These are phyloP conservation scores for Alternaria sp. DNA, from an alignment of 2,329 filamentous ascomycete genomes.

Conservation along the genomic window DNA sequence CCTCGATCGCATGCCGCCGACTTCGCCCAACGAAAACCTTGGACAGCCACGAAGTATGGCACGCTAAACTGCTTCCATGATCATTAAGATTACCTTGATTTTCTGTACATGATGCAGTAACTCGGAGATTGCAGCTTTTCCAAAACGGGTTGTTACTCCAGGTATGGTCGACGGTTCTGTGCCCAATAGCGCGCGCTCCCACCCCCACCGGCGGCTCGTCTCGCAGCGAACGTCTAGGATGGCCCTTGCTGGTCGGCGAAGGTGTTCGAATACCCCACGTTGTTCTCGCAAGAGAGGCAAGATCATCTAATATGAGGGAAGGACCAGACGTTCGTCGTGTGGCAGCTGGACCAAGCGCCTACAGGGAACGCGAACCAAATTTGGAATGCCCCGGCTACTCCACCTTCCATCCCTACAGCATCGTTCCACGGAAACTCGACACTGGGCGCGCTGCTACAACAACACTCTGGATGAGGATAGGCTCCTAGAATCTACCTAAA, in stretches of 20 bases:
- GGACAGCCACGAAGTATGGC: constrained; percentile 14
- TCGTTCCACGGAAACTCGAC: no score
- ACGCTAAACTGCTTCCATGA: constrained; percentile 22
- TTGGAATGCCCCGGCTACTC: no score
- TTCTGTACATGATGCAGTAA: not conserved
- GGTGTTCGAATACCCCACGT: not conserved
- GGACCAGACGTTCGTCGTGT: not conserved
- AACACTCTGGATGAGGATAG: no score
- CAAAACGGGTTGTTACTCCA: not conserved
- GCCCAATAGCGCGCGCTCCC: constrained; percentile 12
- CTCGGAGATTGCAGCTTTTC: not conserved
- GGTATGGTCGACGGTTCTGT: not conserved
- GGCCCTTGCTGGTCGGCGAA: not conserved
- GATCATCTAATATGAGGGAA: not conserved
- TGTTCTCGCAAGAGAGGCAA: not conserved
- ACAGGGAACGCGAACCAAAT: not conserved
- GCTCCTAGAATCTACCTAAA: no score
- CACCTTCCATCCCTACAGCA: no score
- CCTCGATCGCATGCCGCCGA: constrained; percentile 33
- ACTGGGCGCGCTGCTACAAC: no score
- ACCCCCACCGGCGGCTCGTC: constrained; percentile 23
- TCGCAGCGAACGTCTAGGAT: constrained; percentile 19
- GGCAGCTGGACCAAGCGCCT: not conserved
- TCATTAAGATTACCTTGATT: not conserved
- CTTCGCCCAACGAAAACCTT: constrained; percentile 31